Evolutionary conservation across 768 basidiomycete genomes (phyloP), one percentile per base, ranked within the genome.

Genomic region (Lactarius akahatsu): DNA sequence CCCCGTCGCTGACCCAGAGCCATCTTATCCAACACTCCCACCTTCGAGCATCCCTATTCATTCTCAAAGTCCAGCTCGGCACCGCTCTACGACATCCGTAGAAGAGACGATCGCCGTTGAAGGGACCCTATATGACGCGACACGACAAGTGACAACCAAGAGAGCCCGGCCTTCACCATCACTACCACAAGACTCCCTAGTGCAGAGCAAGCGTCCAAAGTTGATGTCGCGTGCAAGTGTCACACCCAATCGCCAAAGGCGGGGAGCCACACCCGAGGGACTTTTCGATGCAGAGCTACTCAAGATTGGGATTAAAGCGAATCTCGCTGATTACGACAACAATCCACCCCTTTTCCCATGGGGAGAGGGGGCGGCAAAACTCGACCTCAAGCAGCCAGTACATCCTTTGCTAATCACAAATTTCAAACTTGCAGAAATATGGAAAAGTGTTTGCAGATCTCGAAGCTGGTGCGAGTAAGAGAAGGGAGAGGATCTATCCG

Each of bases 41-140:
- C 66, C 66, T 15, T 67, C 66, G 34, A 67, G 66, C 52, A 28
- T 45, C 50, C 66, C 66, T 16, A 62, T 66, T 52, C 40, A 57
- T 32, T 66, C 65, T 41, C 65, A 40, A 13, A 50, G 23, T 52
- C 61, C 61, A 16, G 28, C 5, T 55, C 62, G 61, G 56, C 28
- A 34, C n/a, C 30, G 9, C 38, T 57, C 61, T 18, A 58, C 43
- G 61, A 13, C n/a, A 16, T 41, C 23, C 15, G 60, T 58, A n/a
- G 61, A 66, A 54, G 61, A 66, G 45, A 62, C 47, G 13, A 0
- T 28, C 11, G 38, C 6, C 18, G 11, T 28, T 36, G 57, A 59
- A n/a, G 47, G 7, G 63, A 40, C 20, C n/a, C 34, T 43, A 41
- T 23, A 15, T 20, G 38, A 43, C 13, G 30, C n/a, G 20, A 43